Evolutionary conservation across 2,329 filamentous ascomycete genomes (phyloP).

Genomic region (Exophiala viscosa): DNA sequence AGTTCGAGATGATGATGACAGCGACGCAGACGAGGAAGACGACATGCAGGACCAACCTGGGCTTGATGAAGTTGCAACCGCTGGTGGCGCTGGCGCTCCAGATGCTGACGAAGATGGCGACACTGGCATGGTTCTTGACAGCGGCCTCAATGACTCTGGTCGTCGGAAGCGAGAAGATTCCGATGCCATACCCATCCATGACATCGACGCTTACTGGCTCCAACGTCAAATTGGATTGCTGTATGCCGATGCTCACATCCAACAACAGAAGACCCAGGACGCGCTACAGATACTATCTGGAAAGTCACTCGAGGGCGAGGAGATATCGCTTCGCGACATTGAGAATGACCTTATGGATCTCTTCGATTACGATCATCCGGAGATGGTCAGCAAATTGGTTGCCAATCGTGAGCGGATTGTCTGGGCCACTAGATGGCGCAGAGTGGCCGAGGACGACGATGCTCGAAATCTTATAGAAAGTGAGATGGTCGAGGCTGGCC

Average conservation of each 20-base stretch:
- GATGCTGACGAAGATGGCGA: conserved; percentile 50
- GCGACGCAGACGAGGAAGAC: conserved; percentile 71
- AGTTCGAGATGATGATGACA: conserved; percentile 74
- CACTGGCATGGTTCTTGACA: conserved; percentile 74
- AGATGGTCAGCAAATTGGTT: conserved; percentile 85
- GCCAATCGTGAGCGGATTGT: conserved; percentile 90
- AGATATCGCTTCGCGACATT: conserved; percentile 83
- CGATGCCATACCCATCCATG: conserved; percentile 70
- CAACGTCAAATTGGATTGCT: conserved; percentile 85
- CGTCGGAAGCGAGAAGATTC: conserved; percentile 45
- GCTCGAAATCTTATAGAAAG: conserved; percentile 74
- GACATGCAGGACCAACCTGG: conserved; percentile 59
- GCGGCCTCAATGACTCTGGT: conserved; percentile 49
- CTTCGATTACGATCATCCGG: conserved; percentile 94
- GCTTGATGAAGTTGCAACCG: conserved; percentile 49
- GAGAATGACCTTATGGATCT: conserved; percentile 98
- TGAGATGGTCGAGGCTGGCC: conserved; percentile 85
- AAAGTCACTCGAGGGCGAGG: conserved; percentile 68
- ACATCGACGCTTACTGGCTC: conserved; percentile 96
- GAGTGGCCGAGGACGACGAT: conserved; percentile 71
- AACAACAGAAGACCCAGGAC: conserved; percentile 85
- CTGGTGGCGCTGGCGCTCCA: conserved; percentile 40
- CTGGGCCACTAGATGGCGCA: conserved; percentile 86
- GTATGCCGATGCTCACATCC: conserved; percentile 86
- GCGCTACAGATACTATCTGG: conserved; percentile 80